Base-by-base conservation (phyloP, 1,139 yeast genomes). In the Hansenula lynferdii region DNA sequence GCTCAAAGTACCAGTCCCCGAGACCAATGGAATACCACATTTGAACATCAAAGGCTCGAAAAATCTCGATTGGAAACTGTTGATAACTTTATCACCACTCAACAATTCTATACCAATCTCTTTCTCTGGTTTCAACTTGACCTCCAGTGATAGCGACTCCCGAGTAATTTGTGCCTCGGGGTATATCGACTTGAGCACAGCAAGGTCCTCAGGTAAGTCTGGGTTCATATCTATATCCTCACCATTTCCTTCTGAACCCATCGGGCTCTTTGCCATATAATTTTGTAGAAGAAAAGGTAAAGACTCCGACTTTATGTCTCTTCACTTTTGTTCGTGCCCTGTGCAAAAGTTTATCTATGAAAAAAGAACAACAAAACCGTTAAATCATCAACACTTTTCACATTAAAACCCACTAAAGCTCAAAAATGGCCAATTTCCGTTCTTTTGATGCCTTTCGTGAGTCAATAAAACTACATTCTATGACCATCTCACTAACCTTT, bases 381-480 rank as follows among this genome's bases (percentile, higher is more conserved):
- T 30, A 6, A 14, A 14, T 21, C 22, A 3, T n/a, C n/a, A n/a
- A n/a, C n/a, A n/a, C n/a, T n/a, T n/a, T n/a, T n/a, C n/a, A n/a
- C n/a, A n/a, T n/a, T n/a, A n/a, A n/a, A n/a, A n/a, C n/a, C n/a
- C n/a, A n/a, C n/a, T n/a, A n/a, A n/a, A n/a, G n/a, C n/a, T n/a
- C n/a, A n/a, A n/a, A n/a, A n/a, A 54, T 57, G 61, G 58, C 62
- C 14, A 60, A 58, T 43, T 50, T 83, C 37, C 69, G 75, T 51
- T 72, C 89, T 8, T 86, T 87, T 60, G 96, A 87, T 67, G 96
- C 96, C 26, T 87, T 87, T 54, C 90, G 79, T 72, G 67, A 45
- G 77, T 65, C 17, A 15, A 21, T n/a, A n/a, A n/a, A n/a, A n/a
- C n/a, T n/a, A n/a, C n/a, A n/a, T n/a, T n/a, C n/a, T n/a, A n/a